Evolutionary conservation across 2,329 filamentous ascomycete species (phyloP), one percentile per base, ranked within the genome.

Genomic region (Thyridium curvatum): DNA sequence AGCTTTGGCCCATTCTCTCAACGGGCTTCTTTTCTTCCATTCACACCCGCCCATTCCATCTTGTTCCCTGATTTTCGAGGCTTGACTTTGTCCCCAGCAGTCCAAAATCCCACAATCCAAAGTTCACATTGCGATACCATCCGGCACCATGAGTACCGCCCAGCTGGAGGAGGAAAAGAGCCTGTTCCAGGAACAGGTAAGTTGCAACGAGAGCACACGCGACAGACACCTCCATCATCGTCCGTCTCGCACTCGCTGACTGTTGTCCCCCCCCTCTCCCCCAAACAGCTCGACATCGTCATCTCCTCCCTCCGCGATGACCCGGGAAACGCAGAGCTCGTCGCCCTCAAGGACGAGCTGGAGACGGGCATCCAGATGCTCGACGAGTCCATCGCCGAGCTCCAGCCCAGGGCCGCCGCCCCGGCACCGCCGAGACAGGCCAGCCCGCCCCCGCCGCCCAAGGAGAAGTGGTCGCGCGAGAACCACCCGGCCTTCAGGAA

Each of bases 371-470:
- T 97, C 63, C 73, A 76, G 59, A 76, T 89, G 51, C 79, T 88
- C 63, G 79, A 90, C 69, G 80, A 83, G 56, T 79, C 82, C 52
- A 84, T 96, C 61, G 82, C 83, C 66, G 86, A 93, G 63, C 74
- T 93, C 60, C 82, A 85, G 65, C 77, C 79, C 47, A 62, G 65
- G 52, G 65, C 58, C 14, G 59, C 74, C 46, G 71, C 64, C 37
- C 21, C 21, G 21, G 21, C 21, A 26, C 21, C 21, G 10, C 21
- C 21, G 6, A 26, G 10, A 10, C 21, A 6, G 21, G 53, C 65
- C 34, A 64, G 68, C 43, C 54, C 60, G 50, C 58, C 61, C 45
- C 49, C 60, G 44, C 56, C 60, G 46, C 56, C 58, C 34, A 68
- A 78, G 52, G 77, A 84, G 55, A 88, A 89, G 68, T 88, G 84